Evolutionary conservation across 2,329 filamentous ascomycete species (phyloP).

Genomic region (Fusarium floridanum): DNA sequence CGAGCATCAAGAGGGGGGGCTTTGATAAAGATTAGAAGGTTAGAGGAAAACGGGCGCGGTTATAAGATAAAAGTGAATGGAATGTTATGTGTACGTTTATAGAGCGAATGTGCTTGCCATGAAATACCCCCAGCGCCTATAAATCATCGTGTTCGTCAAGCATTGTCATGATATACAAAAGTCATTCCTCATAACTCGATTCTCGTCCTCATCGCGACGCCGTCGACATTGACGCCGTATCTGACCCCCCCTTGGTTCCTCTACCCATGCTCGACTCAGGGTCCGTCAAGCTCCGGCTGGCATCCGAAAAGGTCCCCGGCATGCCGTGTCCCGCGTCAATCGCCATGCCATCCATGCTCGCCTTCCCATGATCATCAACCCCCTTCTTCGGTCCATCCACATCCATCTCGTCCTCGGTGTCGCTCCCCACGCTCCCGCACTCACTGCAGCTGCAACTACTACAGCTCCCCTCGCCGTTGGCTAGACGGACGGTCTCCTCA

Average conservation of each 20-base stretch:
- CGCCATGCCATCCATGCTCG: constrained; percentile 27
- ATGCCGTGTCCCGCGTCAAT: constrained; percentile 40
- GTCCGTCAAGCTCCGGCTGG: constrained; percentile 55
- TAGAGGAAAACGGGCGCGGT: constrained; percentile 11
- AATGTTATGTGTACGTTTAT: constrained; percentile 4
- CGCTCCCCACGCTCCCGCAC: constrained; percentile 48
- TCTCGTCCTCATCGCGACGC: constrained; percentile 39
- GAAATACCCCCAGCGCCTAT: neutral
- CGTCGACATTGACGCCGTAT: constrained; percentile 55
- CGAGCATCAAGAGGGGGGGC: neutral
- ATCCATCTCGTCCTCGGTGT: constrained; percentile 35
- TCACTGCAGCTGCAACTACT: constrained; percentile 57
- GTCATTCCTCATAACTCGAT: neutral
- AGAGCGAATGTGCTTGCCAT: constrained; percentile 9
- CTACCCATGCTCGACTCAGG: constrained; percentile 52
- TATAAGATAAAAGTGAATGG: constrained; percentile 15
- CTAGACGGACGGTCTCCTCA: constrained; percentile 73
- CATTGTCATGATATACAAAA: constrained; percentile 11
- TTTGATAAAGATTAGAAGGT: neutral
- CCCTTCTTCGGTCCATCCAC: constrained; percentile 23
- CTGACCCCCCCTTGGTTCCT: constrained; percentile 53
- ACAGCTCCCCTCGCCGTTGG: constrained; percentile 54
- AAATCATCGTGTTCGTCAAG: constrained; percentile 5
- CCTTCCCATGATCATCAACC: constrained; percentile 21
- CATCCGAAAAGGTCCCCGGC: constrained; percentile 52